phyloP scores from a whole-genome alignment of 306 rosid species.

The Quercus berberidifolia region DNA sequence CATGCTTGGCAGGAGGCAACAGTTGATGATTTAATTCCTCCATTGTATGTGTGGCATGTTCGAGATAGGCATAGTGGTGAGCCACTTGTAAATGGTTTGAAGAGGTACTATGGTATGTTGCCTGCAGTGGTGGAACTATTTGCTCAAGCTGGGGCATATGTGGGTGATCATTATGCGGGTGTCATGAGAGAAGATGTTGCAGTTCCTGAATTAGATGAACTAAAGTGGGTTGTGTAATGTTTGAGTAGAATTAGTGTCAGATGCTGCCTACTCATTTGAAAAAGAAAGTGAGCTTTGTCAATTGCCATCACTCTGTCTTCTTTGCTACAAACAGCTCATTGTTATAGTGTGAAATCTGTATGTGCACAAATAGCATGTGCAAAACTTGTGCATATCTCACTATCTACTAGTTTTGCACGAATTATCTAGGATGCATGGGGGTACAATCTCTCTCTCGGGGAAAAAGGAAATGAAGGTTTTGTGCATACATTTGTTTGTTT shows the following conservation, averaged over 20 bases:
- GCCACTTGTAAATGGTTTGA: conserved; percentile 53
- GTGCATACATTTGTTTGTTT: too few species aligned
- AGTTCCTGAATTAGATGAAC: conserved; percentile 58
- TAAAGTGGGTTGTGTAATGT: conserved; percentile 56
- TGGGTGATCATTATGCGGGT: conserved; percentile 33
- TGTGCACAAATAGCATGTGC: too few species aligned
- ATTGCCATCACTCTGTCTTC: neutral
- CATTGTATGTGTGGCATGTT: conserved; percentile 62
- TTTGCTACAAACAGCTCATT: neutral
- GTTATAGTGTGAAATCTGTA: neutral
- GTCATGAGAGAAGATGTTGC: conserved; percentile 59
- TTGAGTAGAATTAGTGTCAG: neutral
- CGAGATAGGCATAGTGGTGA: conserved; percentile 28
- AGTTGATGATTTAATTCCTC: conserved; percentile 51
- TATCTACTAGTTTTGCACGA: too few species aligned
- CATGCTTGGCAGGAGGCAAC: conserved; percentile 81
- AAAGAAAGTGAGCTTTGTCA: neutral
- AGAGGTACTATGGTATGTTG: conserved; percentile 56
- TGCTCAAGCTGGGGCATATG: conserved; percentile 54
- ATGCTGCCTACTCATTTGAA: neutral
- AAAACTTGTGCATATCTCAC: too few species aligned
- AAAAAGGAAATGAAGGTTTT: too few species aligned
- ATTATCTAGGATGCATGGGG: too few species aligned
- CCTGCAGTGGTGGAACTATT: conserved; percentile 73
- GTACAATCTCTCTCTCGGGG: too few species aligned